phyloP scores from a whole-genome alignment of 257 asterid species.

The Penstemon barbatus region DNA sequence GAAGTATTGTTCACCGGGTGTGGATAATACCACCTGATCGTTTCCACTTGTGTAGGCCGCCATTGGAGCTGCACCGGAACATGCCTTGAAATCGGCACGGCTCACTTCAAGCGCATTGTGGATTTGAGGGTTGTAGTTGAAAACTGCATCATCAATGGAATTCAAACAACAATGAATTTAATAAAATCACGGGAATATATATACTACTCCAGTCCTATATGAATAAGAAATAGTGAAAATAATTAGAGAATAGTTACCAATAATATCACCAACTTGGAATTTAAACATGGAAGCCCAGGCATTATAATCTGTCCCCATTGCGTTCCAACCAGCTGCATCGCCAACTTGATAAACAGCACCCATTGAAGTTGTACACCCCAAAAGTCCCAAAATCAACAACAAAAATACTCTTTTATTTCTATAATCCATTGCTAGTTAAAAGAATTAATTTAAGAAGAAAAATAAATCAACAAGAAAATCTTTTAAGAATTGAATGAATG shows the following conservation, averaged over 20 bases:
- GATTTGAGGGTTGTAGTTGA: conserved; percentile 23
- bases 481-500: no score
- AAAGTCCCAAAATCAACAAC: background rate
- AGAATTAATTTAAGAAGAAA: no score
- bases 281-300: background rate
- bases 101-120: conserved; percentile 32
- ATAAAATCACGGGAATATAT: background rate
- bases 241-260: background rate
- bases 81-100: conserved; percentile 15
- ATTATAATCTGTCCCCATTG: background rate
- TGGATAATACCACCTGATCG: conserved; percentile 26
- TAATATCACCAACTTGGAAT: background rate
- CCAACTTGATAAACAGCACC: background rate
- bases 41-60: conserved; percentile 30
- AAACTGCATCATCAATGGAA: conserved; percentile 11
- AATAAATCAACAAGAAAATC: no score
- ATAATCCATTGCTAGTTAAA: no score
- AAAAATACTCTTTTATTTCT: background rate
- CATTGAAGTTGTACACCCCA: background rate
- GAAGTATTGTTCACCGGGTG: conserved; percentile 32
- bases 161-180: background rate
- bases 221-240: background rate
- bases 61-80: conserved; percentile 24
- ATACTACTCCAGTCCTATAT: background rate
- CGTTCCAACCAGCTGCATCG: background rate